These are phyloP conservation scores for Metschnikowia lunata DNA, from an alignment of 805 yeast species.

Conservation along the genomic window DNA sequence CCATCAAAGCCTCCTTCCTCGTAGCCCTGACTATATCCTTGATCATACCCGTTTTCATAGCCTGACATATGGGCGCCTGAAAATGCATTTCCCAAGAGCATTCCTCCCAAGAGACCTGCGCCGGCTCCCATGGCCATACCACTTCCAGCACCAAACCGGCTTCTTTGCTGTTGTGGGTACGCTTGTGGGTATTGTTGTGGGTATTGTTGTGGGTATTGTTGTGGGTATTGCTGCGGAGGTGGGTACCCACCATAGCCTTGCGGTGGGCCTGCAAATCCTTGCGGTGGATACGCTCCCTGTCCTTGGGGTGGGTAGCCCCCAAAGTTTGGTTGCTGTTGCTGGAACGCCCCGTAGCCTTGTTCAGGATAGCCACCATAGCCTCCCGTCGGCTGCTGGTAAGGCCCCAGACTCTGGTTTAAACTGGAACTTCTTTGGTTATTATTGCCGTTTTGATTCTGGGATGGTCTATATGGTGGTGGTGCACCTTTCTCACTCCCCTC, in stretches of 20 bases:
- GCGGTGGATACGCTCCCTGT: conserved; percentile 1
- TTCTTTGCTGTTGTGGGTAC: conserved; percentile 27
- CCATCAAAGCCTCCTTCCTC: conserved; percentile 21
- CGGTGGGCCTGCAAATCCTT: conserved; percentile 3
- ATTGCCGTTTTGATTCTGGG: background rate
- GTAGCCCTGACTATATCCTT: conserved; percentile 31
- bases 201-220: conserved; percentile 26
- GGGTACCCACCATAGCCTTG: conserved; percentile 16
- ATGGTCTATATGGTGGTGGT: conserved; percentile 42
- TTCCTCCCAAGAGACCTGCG: conserved; percentile 60
- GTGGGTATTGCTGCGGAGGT: conserved; percentile 22
- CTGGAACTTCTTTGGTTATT: background rate
- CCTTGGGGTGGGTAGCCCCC: conserved; percentile 15
- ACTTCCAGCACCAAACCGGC: conserved; percentile 34
- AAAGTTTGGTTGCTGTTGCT: conserved; percentile 11
- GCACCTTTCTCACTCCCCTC: conserved; percentile 22
- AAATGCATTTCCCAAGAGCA: conserved; percentile 45
- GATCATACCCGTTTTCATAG: conserved; percentile 27
- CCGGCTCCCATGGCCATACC: conserved; percentile 45
- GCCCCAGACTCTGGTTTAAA: background rate
- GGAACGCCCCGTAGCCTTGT: conserved; percentile 6
- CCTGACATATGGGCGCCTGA: conserved; percentile 25
- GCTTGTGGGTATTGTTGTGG: conserved; percentile 29
- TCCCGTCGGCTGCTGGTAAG: conserved; percentile 1
- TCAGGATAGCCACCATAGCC: conserved; percentile 2